Evolutionary conservation across 1,139 yeast species (phyloP).

Genomic region (Blastobotrys indianensis): DNA sequence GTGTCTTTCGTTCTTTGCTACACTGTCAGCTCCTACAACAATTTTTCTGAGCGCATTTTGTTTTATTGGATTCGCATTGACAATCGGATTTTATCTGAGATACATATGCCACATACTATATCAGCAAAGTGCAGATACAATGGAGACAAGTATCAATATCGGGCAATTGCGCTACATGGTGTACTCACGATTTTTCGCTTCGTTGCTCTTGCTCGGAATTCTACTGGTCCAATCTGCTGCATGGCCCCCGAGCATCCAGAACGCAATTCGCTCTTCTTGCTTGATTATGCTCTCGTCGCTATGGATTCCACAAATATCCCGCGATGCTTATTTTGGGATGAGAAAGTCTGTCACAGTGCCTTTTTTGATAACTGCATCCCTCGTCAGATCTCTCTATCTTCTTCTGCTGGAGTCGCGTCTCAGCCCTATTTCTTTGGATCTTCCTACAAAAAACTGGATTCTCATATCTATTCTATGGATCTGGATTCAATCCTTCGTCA

Average conservation of each 20-base stretch:
- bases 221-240: conserved; percentile 50
- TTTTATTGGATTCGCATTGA: conserved; percentile 60
- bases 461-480: conserved; percentile 40
- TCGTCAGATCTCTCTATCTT: conserved; percentile 59
- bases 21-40: no score
- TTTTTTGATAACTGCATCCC: conserved; percentile 62
- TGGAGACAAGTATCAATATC: conserved; percentile 49
- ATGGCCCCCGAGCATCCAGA: conserved; percentile 60
- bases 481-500: conserved; percentile 46
- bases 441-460: no score
- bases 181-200: conserved; percentile 12
- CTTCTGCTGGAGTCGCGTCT: conserved; percentile 42
- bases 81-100: conserved; percentile 72
- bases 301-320: conserved; percentile 87
- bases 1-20: conserved; percentile 27
- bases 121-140: conserved; percentile 69
- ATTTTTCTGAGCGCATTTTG: no score
- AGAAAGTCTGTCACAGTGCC: conserved; percentile 61
- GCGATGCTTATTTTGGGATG: conserved; percentile 70
- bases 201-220: conserved; percentile 53
- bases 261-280: conserved; percentile 51
- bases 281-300: conserved; percentile 56
- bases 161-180: conserved; percentile 16
- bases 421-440: no score
- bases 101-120: conserved; percentile 42